Evolutionary conservation across 1,284 basidiomycete genomes (phyloP).

Genomic region (Microbotryum intermedium): DNA sequence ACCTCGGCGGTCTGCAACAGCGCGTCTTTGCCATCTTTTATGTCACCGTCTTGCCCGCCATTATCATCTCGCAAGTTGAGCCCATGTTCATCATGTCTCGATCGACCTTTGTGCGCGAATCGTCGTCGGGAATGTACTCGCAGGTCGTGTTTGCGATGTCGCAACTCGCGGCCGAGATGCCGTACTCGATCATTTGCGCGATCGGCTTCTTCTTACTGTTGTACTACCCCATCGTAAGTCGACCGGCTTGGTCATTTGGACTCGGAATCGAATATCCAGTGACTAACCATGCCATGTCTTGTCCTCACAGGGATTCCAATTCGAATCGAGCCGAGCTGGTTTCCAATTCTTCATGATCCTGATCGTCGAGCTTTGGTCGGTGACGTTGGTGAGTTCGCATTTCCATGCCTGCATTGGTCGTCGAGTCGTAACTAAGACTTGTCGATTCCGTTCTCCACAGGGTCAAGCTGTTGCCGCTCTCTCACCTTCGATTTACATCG

Average conservation of each 20-base stretch:
- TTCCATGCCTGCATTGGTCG: not conserved
- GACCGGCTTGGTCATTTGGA: no score
- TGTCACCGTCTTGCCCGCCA: constrained; percentile 47
- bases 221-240: constrained; percentile 46
- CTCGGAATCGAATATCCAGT: not conserved
- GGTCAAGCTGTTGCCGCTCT: constrained; percentile 64
- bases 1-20: constrained; percentile 68
- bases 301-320: constrained; percentile 46
- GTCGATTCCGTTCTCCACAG: constrained; percentile 58
- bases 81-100: constrained; percentile 76
- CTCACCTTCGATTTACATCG: constrained; percentile 57
- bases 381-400: not conserved
- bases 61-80: constrained; percentile 71
- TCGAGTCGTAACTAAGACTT: constrained; percentile 50
- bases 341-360: constrained; percentile 65
- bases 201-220: constrained; percentile 61
- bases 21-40: constrained; percentile 50
- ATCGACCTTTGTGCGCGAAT: constrained; percentile 58
- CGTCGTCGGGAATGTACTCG: constrained; percentile 53
- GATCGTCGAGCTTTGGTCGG: constrained; percentile 49
- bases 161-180: constrained; percentile 73
- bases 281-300: not conserved
- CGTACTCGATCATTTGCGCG: constrained; percentile 60
- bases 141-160: constrained; percentile 67
- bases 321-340: constrained; percentile 46